phyloP scores from a whole-genome alignment of 768 basidiomycete species.

The Lentinula sp. region DNA sequence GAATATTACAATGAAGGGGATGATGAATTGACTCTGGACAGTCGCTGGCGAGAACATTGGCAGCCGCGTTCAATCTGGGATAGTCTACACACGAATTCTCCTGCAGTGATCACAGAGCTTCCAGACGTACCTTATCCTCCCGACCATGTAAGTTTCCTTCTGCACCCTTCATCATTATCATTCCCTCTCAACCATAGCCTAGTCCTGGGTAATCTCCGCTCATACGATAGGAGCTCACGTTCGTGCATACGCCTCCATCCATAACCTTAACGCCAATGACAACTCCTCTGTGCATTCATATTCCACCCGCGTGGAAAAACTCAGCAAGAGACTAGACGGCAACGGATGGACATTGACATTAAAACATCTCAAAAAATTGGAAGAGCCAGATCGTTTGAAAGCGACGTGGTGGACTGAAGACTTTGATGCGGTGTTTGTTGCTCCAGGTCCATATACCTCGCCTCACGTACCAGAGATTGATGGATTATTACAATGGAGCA shows the following conservation, averaged over 20 bases:
- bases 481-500: constrained; percentile 22
- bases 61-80: constrained; percentile 14
- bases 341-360: constrained; percentile 17
- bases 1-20: constrained; percentile 12
- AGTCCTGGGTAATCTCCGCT: constrained; percentile 16
- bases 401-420: constrained; percentile 22
- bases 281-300: constrained; percentile 17
- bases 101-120: constrained; percentile 16
- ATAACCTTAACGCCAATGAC: constrained; percentile 25
- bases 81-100: constrained; percentile 11
- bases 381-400: constrained; percentile 12
- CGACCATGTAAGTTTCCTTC: constrained; percentile 8
- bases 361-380: constrained; percentile 12
- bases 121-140: constrained; percentile 14
- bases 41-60: constrained; percentile 16
- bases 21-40: constrained; percentile 7
- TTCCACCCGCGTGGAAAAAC: constrained; percentile 31
- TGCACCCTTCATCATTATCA: background rate
- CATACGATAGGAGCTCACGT: constrained; percentile 20
- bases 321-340: constrained; percentile 19
- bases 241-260: constrained; percentile 23
- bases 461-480: constrained; percentile 25
- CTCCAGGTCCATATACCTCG: constrained; percentile 24
- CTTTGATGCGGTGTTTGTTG: constrained; percentile 26
- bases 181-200: background rate